Base-by-base conservation (phyloP, 1,284 basidiomycete genomes). In the Sanghuangporus sanghuang region DNA sequence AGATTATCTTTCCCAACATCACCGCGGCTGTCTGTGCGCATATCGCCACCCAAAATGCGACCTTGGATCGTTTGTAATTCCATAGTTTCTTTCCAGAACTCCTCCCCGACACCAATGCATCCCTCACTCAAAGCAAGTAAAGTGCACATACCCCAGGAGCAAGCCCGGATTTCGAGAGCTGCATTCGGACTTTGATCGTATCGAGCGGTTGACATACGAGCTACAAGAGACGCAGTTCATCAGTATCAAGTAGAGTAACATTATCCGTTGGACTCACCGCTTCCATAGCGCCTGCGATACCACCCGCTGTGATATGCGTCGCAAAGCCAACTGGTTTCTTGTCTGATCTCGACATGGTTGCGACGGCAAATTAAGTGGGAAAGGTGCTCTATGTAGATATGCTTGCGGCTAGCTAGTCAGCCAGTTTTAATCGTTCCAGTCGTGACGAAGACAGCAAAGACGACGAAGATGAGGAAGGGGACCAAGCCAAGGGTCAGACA, bases 291-390 rank as follows among this genome's bases (percentile, higher is more conserved):
- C 95, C 95, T 38, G 95, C 95, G 38, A 90, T 83, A 53, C 95
- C 95, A 68, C 95, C 95, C 48, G 95, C 95, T 46, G 90, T 90
- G 71, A 97, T 86, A 73, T 98, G 95, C 54, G 90, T 95, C 40
- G 91, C 93, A 69, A 97, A 91, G 27, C 86, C 85, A 9, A 91
- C 86, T 23, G 87, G 86, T 71, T 89, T 90, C 78, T 85, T 89
- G 71, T 82, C 83, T 57, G 74, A 73, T 67, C 82, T 78, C 66
- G 87, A 83, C 88, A 90, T 90, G 61, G 59, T 53, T 32, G 3
- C 27, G 27, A 32, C 27, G n/a, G 38, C 3, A 6, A 18, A 9
- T 1, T 23, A 12, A n/a, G 48, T 3, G 5, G 4, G 3, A 3
- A 32, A 32, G 2, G 27, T 32, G 5, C 27, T 32, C 27, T 32